Evolutionary conservation across 192 early-diverging fungal species (phyloP), one percentile per base, ranked within the genome.

Genomic region (Martensiomyces pterosporus): DNA sequence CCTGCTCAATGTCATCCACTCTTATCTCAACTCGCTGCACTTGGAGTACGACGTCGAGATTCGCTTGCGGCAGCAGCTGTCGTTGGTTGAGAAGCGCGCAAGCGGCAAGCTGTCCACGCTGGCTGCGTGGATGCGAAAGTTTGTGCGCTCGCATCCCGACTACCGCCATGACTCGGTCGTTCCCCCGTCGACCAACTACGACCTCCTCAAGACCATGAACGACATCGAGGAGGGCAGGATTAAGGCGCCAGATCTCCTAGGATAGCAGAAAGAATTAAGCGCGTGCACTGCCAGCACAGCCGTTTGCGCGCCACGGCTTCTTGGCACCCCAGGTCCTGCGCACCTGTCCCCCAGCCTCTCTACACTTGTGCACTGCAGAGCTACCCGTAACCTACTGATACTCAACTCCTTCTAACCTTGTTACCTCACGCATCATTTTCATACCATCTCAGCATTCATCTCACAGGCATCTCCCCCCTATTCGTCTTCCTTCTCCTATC

Each of bases 121-220:
- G 37, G 96, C 96, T n/a, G 64, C 80, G 3, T 98, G 90, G 85
- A 87, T 94, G 47, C 79, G 96, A 15, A 75, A 89, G 24, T 94
- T 94, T 77, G 89, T 95, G 13, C 76, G 59, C 37, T 60, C 60
- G 25, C 95, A 98, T 53, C 88, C 90, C 2, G 84, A 82, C 15
- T 98, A 98, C 67, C 79, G 82, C 43, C 76, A 85, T 14, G 93
- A 98, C 73, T 91, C 88, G 16, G 87, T 93, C 1, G 89, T 98
- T 9, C 65, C 81, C 5, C 80, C 86, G 18, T 66, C 80, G 41
- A 89, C 96, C 52, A 87, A 81, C 60, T 94, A 86, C 53, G 96
- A 98, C 59, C 64, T 98, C 47, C 69, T 91, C 35, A 41, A 55
- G 29, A 46, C 66, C 24, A 49, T 76, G 54, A 65, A 55, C 15